These are phyloP conservation scores for Geranium rotundifolium DNA, from an alignment of 345 rosid genomes.

Conservation along the genomic window DNA sequence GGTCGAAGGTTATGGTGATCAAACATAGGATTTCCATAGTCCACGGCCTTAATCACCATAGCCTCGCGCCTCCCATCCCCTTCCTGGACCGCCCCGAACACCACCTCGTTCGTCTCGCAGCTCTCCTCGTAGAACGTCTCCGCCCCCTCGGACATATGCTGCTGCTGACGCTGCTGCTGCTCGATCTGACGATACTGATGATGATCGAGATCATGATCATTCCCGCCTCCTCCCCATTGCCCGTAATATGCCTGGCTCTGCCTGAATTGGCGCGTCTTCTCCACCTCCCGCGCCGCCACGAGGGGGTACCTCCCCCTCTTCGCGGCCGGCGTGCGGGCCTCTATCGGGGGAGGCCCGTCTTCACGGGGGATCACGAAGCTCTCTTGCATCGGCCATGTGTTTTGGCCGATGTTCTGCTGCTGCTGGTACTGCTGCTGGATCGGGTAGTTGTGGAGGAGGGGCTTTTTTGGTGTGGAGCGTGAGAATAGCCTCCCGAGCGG, in stretches of 20 bases:
- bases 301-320: conserved; percentile 38
- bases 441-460: conserved; percentile 20
- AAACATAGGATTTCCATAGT: conserved; percentile 50
- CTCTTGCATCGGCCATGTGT: conserved; percentile 69
- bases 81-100: conserved; percentile 88
- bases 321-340: conserved; percentile 37
- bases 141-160: conserved; percentile 32
- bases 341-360: conserved; percentile 64
- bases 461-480: conserved; percentile 30
- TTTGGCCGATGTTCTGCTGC: conserved; percentile 12
- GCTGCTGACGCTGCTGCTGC: conserved; percentile 34
- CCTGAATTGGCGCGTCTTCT: conserved; percentile 30
- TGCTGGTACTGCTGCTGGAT: conserved; percentile 35
- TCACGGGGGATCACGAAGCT: conserved; percentile 66
- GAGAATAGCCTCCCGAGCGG: conserved; percentile 60
- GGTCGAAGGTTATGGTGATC: conserved; percentile 56
- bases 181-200: conserved; percentile 24
- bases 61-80: conserved; percentile 80
- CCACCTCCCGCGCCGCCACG: conserved; percentile 25
- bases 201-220: conserved; percentile 35
- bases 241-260: conserved; percentile 39
- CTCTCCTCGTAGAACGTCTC: conserved; percentile 56
- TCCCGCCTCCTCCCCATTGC: conserved; percentile 29
- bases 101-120: conserved; percentile 75
- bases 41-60: conserved; percentile 84